Evolutionary conservation across 306 rosid species (phyloP), one percentile per base, ranked within the genome.

Genomic region (Betula pendula): DNA sequence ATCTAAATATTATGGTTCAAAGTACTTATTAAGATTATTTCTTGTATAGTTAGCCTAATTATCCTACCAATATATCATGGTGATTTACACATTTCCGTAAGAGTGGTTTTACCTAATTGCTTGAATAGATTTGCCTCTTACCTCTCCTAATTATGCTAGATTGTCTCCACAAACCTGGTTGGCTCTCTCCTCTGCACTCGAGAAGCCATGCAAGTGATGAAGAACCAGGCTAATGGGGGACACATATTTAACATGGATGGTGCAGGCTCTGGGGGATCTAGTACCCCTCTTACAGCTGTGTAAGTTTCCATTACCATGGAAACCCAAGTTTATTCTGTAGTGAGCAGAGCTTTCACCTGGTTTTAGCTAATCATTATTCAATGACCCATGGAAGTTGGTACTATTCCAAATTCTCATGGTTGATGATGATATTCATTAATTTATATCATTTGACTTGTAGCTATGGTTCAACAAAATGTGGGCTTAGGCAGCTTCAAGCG

Each of bases 201-300:
- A 71, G 97, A 95, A 83, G 98, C 98, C 77, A 90, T 88, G 92
- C 84, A 80, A 27, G 42, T 95, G 50, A 92, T 95, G 98, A 79
- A 70, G 78, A 87, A 80, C 71, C 97, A 95, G 51, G 78, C 80
- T 45, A 90, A 77, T 75, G 92, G 96, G 69, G 98, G 97, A 19
- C 98, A 92, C 87, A 85, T 95, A 77, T 95, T 95, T 81, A 95
- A 92, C 63, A 89, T 95, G 98, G 97, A 95, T 58, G 98, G 98
- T 74, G 97, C 96, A 0, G 98, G 97, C 51, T 92, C 98, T 24
- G 97, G 97, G 70, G 98, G 98, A 71, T 92, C 98, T 49, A 95
- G 98, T 82, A 95, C 98, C 14, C 98, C 98, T 80, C 83, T 95
- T 73, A 92, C 97, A 14, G 97, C 97, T 75, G 98, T 82, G 98